Conservation (phyloP, 257 asterid genomes). For the Nicotiana otophora region DNA sequence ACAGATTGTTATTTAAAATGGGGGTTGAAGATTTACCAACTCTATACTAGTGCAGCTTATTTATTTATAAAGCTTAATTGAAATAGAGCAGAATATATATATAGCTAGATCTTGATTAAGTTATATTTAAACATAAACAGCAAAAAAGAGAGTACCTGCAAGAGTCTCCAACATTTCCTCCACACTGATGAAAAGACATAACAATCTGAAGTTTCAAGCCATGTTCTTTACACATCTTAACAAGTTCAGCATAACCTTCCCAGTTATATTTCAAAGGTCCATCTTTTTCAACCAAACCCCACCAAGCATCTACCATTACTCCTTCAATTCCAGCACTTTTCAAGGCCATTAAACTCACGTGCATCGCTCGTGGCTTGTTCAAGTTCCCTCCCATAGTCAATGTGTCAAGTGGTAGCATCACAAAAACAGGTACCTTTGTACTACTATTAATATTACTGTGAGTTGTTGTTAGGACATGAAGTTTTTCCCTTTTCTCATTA, state of each 20-base stretch:
- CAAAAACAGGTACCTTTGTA: constrained; percentile 67
- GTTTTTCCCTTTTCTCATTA: constrained; percentile 42
- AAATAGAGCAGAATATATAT: background rate
- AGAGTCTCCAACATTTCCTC: constrained; percentile 91
- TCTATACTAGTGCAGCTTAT: background rate
- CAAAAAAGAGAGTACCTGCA: constrained; percentile 44
- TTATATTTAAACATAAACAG: background rate
- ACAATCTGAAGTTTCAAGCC: constrained; percentile 88
- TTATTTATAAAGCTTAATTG: background rate
- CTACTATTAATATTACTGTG: constrained; percentile 19
- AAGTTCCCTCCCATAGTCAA: constrained; percentile 51
- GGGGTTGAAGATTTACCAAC: background rate
- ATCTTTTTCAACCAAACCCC: constrained; percentile 94
- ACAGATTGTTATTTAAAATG: background rate
- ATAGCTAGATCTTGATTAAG: background rate
- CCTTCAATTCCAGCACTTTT: constrained; percentile 85
- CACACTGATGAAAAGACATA: constrained; percentile 97
- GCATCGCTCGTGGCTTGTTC: constrained; percentile 71
- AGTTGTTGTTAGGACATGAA: constrained; percentile 36
- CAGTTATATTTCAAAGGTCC: constrained; percentile 79
- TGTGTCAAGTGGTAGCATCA: constrained; percentile 90
- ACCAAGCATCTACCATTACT: constrained; percentile 94
- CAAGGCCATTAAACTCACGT: constrained; percentile 80
- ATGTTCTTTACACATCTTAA: constrained; percentile 55
- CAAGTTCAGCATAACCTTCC: constrained; percentile 87